Base-by-base conservation (phyloP, 495 filamentous ascomycete species). In the Hamigera avellanea region DNA sequence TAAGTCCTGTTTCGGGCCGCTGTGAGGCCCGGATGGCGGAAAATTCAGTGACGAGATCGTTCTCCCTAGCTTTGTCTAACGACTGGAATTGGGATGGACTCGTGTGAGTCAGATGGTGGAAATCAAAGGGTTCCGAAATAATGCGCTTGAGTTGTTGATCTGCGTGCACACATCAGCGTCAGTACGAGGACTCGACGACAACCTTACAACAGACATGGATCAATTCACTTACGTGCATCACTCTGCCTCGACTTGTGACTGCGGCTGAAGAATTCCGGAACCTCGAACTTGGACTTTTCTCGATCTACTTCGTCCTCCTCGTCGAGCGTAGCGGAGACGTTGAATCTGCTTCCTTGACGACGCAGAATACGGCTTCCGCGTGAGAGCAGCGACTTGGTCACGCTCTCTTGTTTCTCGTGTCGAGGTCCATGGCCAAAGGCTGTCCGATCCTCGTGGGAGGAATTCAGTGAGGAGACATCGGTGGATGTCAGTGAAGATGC, bases 71-170 rank as follows among this genome's bases (percentile, higher is more conserved):
- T 19, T 61, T 66, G 26, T 76, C 68, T 19, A 85, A 45, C 9
- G 65, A 62, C 10, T 76, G 65, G 32, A 84, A 67, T 37, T 81
- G 73, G 10, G 78, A 61, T 15, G 71, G 75, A 26, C 72, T 72
- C 12, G 80, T 85, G 52, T 93, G 83, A 16, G 81, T 81, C 31
- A 94, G 58, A 55, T 93, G 86, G 45, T 88, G 84, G 48, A 94
- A 94, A 56, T 88, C 81, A 56, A 82, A 93, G 4, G 86, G 86
- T 15, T 73, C 75, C 0, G 86, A 94, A 34, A 94, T 93, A 46
- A 66, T 53, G 28, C 59, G 62, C 42, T 67, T 62, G 33, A 61
- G 38, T 19, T 62, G 57, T 43, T 61, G 54, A 38, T 58, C 57
- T 62, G 38, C 19, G 33, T 28, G 14, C 14, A 18, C 5, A 12